A percentile compares a stretch with the other conserved stretches of the same genome.
phyloP scores from a whole-genome alignment of 129 eudicot genomes.

The Scalesia atractyloides region DNA sequence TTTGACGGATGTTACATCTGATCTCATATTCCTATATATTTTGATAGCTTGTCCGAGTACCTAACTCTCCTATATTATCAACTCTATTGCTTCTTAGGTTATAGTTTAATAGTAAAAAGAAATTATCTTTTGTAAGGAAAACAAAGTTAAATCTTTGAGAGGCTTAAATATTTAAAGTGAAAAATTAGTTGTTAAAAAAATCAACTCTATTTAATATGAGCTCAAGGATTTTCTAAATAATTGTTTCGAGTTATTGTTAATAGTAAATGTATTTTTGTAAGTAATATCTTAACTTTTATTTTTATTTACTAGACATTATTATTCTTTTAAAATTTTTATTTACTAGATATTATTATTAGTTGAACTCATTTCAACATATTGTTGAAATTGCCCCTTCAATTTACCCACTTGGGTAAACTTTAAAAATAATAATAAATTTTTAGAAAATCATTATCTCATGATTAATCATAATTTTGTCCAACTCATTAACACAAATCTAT shows the following conservation, averaged over 20 bases:
- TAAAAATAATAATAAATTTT: not conserved
- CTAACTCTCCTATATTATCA: not conserved
- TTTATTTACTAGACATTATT: too few species aligned
- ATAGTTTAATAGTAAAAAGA: too few species aligned
- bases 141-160: too few species aligned
- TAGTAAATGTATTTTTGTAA: too few species aligned
- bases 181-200: too few species aligned
- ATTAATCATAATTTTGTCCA: slow-evolving; percentile 21
- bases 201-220: not conserved
- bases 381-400: not conserved
- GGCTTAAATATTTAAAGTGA: too few species aligned
- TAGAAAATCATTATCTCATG: not conserved
- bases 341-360: not conserved
- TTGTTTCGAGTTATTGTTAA: too few species aligned
- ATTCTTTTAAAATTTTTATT: too few species aligned
- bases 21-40: not conserved
- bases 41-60: not conserved
- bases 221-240: not conserved
- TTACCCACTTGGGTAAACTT: not conserved
- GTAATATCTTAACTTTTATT: too few species aligned
- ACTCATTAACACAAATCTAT: slow-evolving; percentile 12
- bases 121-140: too few species aligned
- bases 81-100: too few species aligned
- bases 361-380: not conserved
- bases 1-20: too few species aligned